Base-by-base conservation (phyloP, 257 asterid genomes). In the Leonotis leonurus region DNA sequence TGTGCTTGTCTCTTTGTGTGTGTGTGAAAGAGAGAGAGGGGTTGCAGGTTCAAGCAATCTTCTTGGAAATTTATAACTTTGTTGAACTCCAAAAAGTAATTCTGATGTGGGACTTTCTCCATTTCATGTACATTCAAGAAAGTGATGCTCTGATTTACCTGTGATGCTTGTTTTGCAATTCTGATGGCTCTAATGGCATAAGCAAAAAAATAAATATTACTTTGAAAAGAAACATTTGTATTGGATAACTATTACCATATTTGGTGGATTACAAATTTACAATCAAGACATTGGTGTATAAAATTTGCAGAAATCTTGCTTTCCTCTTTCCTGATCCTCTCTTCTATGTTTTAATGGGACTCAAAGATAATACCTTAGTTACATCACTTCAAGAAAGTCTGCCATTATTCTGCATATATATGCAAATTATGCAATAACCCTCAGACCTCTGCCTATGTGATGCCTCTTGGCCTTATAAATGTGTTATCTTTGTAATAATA, bases 51-150 rank as follows among this genome's bases (percentile, higher is more conserved):
- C 2, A 13, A 13, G 17, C 16, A 13, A 4, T 13, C 17, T 13
- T 13, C 2, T 33, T 33, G 45, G 39, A 10, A 33, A 67, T 68
- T 29, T 13, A 25, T 46, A 21, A 39, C 43, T 59, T 62, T 40
- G 24, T 68, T 68, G 11, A 39, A 48, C 60, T 48, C 49, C 45
- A 66, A 65, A 36, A 37, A 11, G 29, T 8, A 30, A 17, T 63
- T 58, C 10, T 49, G 59, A 69, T 52, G 46, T 52, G 49, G 64
- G 64, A 8, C 59, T 35, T 61, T 70, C 37, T 25, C 33, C 35
- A 10, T 40, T 59, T 10, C 11, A 46, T 52, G 56, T 53, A 16
- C 18, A 29, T 58, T 51, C 21, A 39, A 52, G 58, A 69, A 51
- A 33, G 17, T 39, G 40, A 51, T 37, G 44, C 11, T 35, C 37